Evolutionary conservation across 495 filamentous ascomycete species (phyloP), one percentile per base, ranked within the genome.

Genomic region (Daldinia caldariorum): DNA sequence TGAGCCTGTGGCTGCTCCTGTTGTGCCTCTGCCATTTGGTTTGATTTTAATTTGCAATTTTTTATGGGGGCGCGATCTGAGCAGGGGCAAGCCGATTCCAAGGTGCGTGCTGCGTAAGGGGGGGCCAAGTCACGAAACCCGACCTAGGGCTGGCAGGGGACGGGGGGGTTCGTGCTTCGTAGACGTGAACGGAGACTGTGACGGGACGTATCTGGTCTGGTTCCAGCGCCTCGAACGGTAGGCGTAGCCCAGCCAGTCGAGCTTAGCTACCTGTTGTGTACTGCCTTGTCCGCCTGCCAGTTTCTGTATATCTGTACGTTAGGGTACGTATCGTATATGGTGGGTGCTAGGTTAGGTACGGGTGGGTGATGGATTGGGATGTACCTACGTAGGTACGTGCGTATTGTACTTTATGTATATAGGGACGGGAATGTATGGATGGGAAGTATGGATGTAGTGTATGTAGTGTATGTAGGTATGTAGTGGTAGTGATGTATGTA

Each of bases 21-120:
- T 72, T 72, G 75, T 73, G 70, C 73, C 69, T 77, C 75, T 77
- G 75, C 75, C 75, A 75, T 77, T 75, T 77, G 72, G 75, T 77
- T 77, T 77, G 75, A 77, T 72, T 77, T 77, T 77, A 75, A 77
- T 75, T 77, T 77, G 67, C 72, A 77, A 71, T 72, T 73, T 69
- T 72, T 75, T 71, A 72, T 72, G 75, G 74, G 75, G 75, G 67
- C 67, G 67, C 72, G 70, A 76, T 73, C 70, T 73, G 73, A 77
- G 69, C 75, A 77, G 75, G 75, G 75, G 75, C 66, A 71, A 22
- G 70, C 73, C 72, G 67, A 73, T 71, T 75, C 75, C 67, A 77
- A 65, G 72, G 67, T 68, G 68, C 75, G 67, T 68, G 68, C 75
- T 73, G 75, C 75, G 73, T 75, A 75, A 68, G 73, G 75, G 74